Evolutionary conservation across 495 filamentous ascomycete genomes (phyloP).

Genomic region (Lindgomyces ingoldianus): DNA sequence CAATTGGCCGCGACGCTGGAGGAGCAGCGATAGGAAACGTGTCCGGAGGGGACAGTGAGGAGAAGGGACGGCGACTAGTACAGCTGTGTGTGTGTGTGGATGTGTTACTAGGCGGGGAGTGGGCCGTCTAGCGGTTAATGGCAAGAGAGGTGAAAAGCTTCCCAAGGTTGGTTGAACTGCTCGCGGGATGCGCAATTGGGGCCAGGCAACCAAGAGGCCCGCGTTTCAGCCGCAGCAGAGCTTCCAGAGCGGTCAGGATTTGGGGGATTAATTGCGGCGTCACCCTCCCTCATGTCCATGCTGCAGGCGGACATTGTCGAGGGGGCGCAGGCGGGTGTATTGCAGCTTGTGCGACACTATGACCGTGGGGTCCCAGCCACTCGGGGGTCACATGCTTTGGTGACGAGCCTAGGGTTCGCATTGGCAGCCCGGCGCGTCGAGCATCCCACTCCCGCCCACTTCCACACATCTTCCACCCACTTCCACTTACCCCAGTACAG

Average conservation of each 20-base stretch:
- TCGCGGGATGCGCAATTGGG: neutral
- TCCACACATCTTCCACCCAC: too few relatives aligned
- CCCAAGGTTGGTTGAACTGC: neutral
- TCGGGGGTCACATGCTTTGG: too few relatives aligned
- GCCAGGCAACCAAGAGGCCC: constrained; percentile 22
- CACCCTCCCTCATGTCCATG: neutral
- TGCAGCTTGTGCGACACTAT: too few relatives aligned
- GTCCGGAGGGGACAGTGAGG: too few relatives aligned
- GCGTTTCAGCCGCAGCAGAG: constrained; percentile 19
- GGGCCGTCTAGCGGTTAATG: constrained; percentile 14
- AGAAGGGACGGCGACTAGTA: neutral
- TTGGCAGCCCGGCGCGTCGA: too few relatives aligned
- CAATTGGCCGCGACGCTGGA: constrained; percentile 16
- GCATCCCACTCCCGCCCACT: too few relatives aligned
- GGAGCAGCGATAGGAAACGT: neutral
- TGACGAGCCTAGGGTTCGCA: too few relatives aligned
- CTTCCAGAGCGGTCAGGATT: neutral
- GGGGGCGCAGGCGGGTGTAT: too few relatives aligned
- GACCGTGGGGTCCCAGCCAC: too few relatives aligned
- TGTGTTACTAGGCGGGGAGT: neutral
- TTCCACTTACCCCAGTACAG: neutral
- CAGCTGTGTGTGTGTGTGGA: neutral
- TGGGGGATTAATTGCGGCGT: neutral
- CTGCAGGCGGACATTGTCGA: neutral
- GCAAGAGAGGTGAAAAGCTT: constrained; percentile 17